Evolutionary conservation across 192 early-diverging fungal species (phyloP), one percentile per base, ranked within the genome.

Genomic region (Backusella parvicylindrica): DNA sequence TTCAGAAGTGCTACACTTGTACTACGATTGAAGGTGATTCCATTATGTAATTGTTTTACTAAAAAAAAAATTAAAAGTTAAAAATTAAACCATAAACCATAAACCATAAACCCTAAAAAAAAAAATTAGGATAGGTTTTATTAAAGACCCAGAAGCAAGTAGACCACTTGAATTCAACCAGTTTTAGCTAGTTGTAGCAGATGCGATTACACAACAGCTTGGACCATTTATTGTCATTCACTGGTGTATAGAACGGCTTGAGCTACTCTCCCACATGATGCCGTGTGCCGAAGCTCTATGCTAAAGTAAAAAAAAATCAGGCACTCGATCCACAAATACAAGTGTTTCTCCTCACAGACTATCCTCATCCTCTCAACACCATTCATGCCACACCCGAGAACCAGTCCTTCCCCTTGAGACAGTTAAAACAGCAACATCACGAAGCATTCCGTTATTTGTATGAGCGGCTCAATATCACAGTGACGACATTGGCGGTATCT

Each of bases 291-390:
- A 75, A 40, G 49, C 56, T 81, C 2, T 71, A 78, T 6, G 16
- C 30, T 13, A 72, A 79, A 68, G 28, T 82, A 0, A 23, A 70
- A 38, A 60, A 60, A 60, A 60, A 26, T 2, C 53, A 60, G 53
- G 23, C 21, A 60, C 53, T 28, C 26, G 28, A 60, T n/a, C 53
- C 53, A 23, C 21, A 60, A 60, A 23, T 60, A 1, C 77, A 77
- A 6, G 64, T 83, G 15, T 84, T 78, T 68, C 49, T 81, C 5
- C 49, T 81, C 15, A 84, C 77, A 28, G 82, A 84, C 66, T 84
- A 84, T 53, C 79, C 79, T 4, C 73, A 77, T 75, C 60, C 75
- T 26, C 43, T 84, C 30, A 74, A 32, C 31, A 50, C 72, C 7
- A 47, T 63, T 21, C 68, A 26, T 12, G 53, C 76, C 26, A 38